Evolutionary conservation across 805 yeast genomes (phyloP).

Genomic region (Phaffomyces thermotolerans): DNA sequence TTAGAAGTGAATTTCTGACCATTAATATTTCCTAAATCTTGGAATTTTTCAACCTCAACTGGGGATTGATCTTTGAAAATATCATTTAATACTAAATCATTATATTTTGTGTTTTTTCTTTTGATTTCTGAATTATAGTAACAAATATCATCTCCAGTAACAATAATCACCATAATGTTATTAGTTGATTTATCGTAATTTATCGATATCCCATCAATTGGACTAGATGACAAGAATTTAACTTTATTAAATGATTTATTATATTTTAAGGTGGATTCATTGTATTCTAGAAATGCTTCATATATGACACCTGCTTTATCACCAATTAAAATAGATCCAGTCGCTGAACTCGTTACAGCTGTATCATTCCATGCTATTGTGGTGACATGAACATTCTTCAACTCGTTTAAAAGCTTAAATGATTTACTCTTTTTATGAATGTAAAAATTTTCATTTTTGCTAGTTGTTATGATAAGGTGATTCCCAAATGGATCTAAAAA

Average conservation of each 20-base stretch:
- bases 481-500: constrained; percentile 46
- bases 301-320: constrained; percentile 40
- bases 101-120: constrained; percentile 7
- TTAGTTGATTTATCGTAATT: constrained; percentile 5
- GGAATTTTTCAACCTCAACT: constrained; percentile 31
- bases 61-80: constrained; percentile 21
- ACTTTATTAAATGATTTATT: constrained; percentile 34
- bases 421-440: constrained; percentile 34
- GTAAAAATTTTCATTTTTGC: constrained; percentile 40
- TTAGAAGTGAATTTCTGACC: constrained; percentile 27
- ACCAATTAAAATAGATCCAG: constrained; percentile 44
- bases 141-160: constrained; percentile 26
- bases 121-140: constrained; percentile 19
- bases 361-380: constrained; percentile 35
- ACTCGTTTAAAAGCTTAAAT: constrained; percentile 36
- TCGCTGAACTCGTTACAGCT: constrained; percentile 26
- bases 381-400: constrained; percentile 39
- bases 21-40: constrained; percentile 26
- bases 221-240: constrained; percentile 23
- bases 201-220: constrained; percentile 24
- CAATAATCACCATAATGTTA: constrained; percentile 15
- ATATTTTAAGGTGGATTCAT: constrained; percentile 32
- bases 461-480: constrained; percentile 44
- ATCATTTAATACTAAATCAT: constrained; percentile 16
- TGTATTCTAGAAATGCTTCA: constrained; percentile 38